Base-by-base conservation (phyloP, 441 rosid species). In the Gossypium laxum region DNA sequence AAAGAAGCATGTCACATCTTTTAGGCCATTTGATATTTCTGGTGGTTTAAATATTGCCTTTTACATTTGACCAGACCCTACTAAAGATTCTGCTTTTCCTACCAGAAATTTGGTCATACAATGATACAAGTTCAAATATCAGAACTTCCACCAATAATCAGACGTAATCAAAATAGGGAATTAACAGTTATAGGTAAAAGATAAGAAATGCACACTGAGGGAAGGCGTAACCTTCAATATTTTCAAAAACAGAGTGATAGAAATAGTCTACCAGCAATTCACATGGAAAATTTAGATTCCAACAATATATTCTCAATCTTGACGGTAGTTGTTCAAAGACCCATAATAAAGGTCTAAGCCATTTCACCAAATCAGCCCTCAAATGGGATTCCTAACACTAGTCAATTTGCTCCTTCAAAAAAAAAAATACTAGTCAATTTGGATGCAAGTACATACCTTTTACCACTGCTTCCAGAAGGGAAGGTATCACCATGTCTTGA, bases 391-490 rank as follows among this genome's bases (percentile, higher is more conserved):
- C 65, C 11, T 21, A 30, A 50, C 5, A 58, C 18, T 8, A 72
- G 60, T 60, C 47, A 60, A 7, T 6, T 60, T 60, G 47, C 8
- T 32, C 38, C 38, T 30, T 30, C 7, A 30, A 30, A 30, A 32
- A 30, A 32, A 30, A 32, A 5, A 32, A 32, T 11, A 58, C 18
- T 5, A 72, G 60, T 60, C 47, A 60, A 7, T 2, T 60, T 32
- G 47, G 45, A 30, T 7, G 19, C 11, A 52, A 47, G 17, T 61
- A 19, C 61, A 34, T 57, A 93, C 99, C 99, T 91, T 86, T 89
- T 61, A 96, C 73, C 54, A 89, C 86, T 74, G 91, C 75, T 72
- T 79, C 79, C 24, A 91, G 89, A 74, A 95, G 89, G 73, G 79
- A 87, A 2, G 98, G 98, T 70, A 95, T 85, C 76, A 91, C 66